Conservation (phyloP, 768 basidiomycete genomes). For the Rhizopogon vulgaris region DNA sequence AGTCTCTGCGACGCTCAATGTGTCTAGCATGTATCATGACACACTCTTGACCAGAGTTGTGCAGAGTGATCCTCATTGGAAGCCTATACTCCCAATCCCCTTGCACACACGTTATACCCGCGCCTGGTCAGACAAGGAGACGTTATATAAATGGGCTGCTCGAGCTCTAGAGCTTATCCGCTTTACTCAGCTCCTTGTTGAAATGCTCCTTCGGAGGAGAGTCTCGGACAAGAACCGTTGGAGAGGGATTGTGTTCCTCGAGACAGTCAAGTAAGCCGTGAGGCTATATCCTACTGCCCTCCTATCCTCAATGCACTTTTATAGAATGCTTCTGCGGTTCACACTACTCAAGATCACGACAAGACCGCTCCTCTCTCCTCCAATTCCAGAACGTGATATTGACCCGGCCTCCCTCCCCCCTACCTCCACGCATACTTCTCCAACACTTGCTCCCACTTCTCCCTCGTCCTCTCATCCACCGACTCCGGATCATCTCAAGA, state of each 20-base stretch:
- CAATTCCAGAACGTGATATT: conserved; percentile 83
- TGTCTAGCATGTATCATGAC: conserved; percentile 93
- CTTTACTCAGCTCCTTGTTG: conserved; percentile 79
- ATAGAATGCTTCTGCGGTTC: conserved; percentile 70
- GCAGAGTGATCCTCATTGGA: conserved; percentile 60
- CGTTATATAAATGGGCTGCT: conserved; percentile 73
- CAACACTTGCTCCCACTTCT: conserved; percentile 55
- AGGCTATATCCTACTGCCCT: not conserved
- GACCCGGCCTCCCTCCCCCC: conserved; percentile 66
- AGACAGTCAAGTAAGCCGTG: conserved; percentile 74
- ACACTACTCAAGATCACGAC: conserved; percentile 68
- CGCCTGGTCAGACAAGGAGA: conserved; percentile 71
- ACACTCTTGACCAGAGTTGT: conserved; percentile 71
- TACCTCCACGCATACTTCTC: conserved; percentile 47
- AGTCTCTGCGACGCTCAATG: conserved; percentile 87
- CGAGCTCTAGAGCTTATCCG: conserved; percentile 69
- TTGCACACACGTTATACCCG: conserved; percentile 86
- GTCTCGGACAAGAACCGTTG: conserved; percentile 60
- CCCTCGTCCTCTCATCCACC: conserved; percentile 48
- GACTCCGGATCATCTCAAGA: conserved; percentile 77
- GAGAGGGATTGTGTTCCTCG: conserved; percentile 72
- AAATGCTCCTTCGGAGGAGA: conserved; percentile 81
- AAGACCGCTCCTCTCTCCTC: conserved; percentile 68
- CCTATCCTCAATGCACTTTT: conserved; percentile 7
- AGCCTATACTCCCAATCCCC: conserved; percentile 68